phyloP scores from a whole-genome alignment of 495 filamentous ascomycete species.

The Podospora sp. region DNA sequence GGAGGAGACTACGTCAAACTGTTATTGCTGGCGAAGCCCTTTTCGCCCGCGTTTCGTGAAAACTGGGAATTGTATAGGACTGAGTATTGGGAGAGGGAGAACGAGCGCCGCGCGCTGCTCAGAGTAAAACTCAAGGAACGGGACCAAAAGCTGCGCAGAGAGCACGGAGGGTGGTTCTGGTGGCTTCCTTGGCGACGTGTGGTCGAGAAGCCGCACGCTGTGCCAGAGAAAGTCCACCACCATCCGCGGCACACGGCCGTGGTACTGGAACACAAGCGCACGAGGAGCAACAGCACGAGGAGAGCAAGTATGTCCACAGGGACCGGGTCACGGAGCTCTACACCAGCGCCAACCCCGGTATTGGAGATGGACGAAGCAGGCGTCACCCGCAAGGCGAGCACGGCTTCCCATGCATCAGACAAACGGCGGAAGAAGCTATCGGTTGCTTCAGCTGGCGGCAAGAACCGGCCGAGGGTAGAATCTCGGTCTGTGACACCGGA shows the following conservation, averaged over 20 bases:
- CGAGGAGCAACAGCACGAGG: conserved; percentile 51
- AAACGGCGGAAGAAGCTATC: conserved; percentile 51
- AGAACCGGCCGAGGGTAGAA: conserved; percentile 44
- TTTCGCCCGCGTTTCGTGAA: conserved; percentile 91
- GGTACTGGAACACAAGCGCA: conserved; percentile 47
- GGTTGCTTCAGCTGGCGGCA: conserved; percentile 32
- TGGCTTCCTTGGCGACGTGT: conserved; percentile 66
- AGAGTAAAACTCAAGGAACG: conserved; percentile 66
- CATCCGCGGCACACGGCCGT: conserved; percentile 44
- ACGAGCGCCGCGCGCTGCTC: conserved; percentile 77
- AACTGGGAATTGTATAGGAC: conserved; percentile 93
- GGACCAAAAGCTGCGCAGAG: conserved; percentile 64
- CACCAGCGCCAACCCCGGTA: conserved; percentile 54
- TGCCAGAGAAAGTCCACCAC: conserved; percentile 39
- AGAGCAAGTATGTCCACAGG: conserved; percentile 49
- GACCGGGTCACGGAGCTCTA: conserved; percentile 50
- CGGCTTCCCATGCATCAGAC: conserved; percentile 51
- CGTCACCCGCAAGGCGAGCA: conserved; percentile 48
- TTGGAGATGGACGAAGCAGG: conserved; percentile 48
- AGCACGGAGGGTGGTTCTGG: conserved; percentile 80
- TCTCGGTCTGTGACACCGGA: conserved; percentile 56
- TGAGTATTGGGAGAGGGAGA: conserved; percentile 97
- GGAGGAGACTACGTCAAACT: conserved; percentile 92
- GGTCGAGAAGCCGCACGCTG: conserved; percentile 40
- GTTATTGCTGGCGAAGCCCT: conserved; percentile 88